These are phyloP conservation scores for Skeletonema grethae DNA, from an alignment of 108 stramenopile species.

Conservation along the genomic window DNA sequence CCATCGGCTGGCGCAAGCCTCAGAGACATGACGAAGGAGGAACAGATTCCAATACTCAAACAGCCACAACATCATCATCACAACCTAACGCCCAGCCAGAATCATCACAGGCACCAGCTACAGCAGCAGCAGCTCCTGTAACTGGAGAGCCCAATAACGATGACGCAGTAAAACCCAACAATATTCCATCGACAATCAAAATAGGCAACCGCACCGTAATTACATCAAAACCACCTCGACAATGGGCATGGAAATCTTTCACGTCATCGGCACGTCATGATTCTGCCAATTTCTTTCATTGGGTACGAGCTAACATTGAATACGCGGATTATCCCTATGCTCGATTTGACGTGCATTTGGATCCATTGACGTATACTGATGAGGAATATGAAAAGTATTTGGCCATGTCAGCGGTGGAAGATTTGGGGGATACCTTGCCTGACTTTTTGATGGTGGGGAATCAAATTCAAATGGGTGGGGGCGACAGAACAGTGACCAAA, in stretches of 20 bases:
- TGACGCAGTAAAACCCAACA: neutral
- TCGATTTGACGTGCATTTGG: conserved; percentile 86
- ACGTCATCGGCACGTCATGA: conserved; percentile 75
- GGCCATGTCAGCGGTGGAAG: conserved; percentile 22
- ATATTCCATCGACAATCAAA: conserved; percentile 49
- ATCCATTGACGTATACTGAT: conserved; percentile 74
- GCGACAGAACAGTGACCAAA: conserved; percentile 3
- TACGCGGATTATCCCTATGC: conserved; percentile 94
- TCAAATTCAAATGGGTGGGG: neutral
- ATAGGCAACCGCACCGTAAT: conserved; percentile 64
- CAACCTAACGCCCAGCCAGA: conserved; percentile 9
- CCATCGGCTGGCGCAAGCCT: conserved; percentile 26
- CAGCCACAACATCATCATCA: neutral
- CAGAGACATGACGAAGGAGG: conserved; percentile 5
- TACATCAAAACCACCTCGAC: conserved; percentile 54
- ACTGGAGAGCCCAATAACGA: neutral
- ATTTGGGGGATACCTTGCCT: conserved; percentile 2
- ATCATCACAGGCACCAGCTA: neutral
- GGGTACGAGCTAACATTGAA: conserved; percentile 79
- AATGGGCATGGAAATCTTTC: conserved; percentile 88
- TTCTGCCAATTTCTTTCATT: conserved; percentile 64
- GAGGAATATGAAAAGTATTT: conserved; percentile 75
- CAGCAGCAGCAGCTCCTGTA: no score
- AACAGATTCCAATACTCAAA: conserved; percentile 11
- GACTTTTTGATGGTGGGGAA: neutral